Evolutionary conservation across 306 rosid species (phyloP).

Genomic region (Gastrolobium villosum): DNA sequence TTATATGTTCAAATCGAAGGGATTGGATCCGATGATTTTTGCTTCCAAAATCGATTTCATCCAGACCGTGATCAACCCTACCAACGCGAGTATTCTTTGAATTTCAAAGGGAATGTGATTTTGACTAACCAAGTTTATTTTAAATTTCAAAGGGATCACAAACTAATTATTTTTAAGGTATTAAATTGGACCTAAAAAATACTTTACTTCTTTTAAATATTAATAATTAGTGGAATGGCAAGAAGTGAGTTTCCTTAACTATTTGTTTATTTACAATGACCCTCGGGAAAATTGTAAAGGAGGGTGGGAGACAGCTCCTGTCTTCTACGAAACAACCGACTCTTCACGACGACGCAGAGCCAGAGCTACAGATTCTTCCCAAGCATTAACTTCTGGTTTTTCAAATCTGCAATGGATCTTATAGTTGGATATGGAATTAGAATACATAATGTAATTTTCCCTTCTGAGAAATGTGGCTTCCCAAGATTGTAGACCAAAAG

Average conservation of each 20-base stretch:
- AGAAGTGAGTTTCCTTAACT: slow-evolving; percentile 14
- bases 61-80: no score
- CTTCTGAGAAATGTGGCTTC: neutral
- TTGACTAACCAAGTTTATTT: no score
- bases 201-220: neutral
- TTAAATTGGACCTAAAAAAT: no score
- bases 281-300: slow-evolving; percentile 44
- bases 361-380: slow-evolving; percentile 38
- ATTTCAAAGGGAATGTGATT: no score
- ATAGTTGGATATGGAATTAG: slow-evolving; percentile 6
- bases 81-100: no score
- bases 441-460: slow-evolving; percentile 17
- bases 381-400: slow-evolving; percentile 24
- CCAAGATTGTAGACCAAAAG: slow-evolving; percentile 66
- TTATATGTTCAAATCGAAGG: no score
- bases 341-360: slow-evolving; percentile 58
- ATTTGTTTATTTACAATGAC: slow-evolving; percentile 20
- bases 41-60: no score
- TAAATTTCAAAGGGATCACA: no score
- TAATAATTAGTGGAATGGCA: neutral
- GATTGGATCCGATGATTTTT: no score
- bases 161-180: no score
- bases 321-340: slow-evolving; percentile 43
- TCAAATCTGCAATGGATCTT: slow-evolving; percentile 22
- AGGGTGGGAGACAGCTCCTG: slow-evolving; percentile 44